Evolutionary conservation across 2,329 filamentous ascomycete genomes (phyloP).

Genomic region (Raffaelea arxii): DNA sequence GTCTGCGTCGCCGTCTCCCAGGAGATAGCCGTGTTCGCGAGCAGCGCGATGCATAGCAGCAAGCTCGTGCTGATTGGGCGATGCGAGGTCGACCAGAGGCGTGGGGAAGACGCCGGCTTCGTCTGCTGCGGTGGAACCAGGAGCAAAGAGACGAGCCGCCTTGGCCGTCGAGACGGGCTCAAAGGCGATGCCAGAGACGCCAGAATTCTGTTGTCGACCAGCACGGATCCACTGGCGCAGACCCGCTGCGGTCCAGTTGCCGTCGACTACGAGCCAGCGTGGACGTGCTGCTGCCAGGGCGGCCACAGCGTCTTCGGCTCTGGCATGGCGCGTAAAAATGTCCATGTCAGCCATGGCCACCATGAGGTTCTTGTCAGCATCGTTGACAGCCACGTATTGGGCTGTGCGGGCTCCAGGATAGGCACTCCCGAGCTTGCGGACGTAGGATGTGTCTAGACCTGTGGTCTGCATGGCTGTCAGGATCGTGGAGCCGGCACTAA

Average conservation of each 20-base stretch:
- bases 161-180: slow-evolving; percentile 86
- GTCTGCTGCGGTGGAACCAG: slow-evolving; percentile 22
- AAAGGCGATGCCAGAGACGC: slow-evolving; percentile 55
- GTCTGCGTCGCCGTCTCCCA: slow-evolving; percentile 31
- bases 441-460: slow-evolving; percentile 54
- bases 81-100: slow-evolving; percentile 60
- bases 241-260: slow-evolving; percentile 65
- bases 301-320: slow-evolving; percentile 41
- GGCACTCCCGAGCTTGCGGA: slow-evolving; percentile 42
- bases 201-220: slow-evolving; percentile 37
- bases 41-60: slow-evolving; percentile 68
- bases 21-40: slow-evolving; percentile 52
- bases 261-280: slow-evolving; percentile 77
- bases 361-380: slow-evolving; percentile 71
- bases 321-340: slow-evolving; percentile 52
- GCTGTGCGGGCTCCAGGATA: slow-evolving; percentile 56
- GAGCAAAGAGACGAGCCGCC: slow-evolving; percentile 56
- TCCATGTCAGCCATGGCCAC: slow-evolving; percentile 94
- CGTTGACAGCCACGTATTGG: slow-evolving; percentile 87
- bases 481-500: slow-evolving; percentile 62
- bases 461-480: slow-evolving; percentile 53
- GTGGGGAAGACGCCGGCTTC: slow-evolving; percentile 18
- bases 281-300: slow-evolving; percentile 47
- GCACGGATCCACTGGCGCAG: slow-evolving; percentile 60
- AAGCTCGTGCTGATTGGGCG: slow-evolving; percentile 78